Conservation (phyloP, 225 moss, liverwort and hornwort genomes). For the Antitrichia curtipendula region DNA sequence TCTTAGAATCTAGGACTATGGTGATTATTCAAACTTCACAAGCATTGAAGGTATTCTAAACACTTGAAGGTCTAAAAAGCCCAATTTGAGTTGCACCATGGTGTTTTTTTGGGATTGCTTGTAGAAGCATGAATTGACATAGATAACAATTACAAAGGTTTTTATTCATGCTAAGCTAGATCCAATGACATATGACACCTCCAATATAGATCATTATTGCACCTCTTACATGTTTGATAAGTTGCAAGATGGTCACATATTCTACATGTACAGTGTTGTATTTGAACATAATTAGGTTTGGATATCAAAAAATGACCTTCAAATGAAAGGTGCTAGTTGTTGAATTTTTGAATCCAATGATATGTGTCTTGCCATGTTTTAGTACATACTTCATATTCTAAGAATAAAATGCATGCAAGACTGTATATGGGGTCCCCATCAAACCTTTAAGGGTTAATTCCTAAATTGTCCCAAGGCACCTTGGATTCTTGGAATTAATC, state of each 20-base stretch:
- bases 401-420: background rate
- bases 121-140: too few relatives aligned
- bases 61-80: too few relatives aligned
- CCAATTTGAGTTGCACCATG: too few relatives aligned
- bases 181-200: too few relatives aligned
- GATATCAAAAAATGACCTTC: background rate
- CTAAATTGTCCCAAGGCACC: background rate
- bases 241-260: too few relatives aligned
- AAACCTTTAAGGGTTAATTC: background rate
- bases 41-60: background rate
- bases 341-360: background rate
- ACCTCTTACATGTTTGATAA: too few relatives aligned
- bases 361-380: background rate
- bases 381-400: background rate
- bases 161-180: fast-evolving
- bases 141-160: too few relatives aligned
- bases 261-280: too few relatives aligned
- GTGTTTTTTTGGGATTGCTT: too few relatives aligned
- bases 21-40: background rate
- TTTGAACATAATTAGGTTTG: background rate
- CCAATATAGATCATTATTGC: too few relatives aligned
- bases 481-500: background rate
- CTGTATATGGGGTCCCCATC: fast-evolving
- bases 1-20: background rate
- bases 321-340: background rate